These are phyloP conservation scores for Trametes cingulata DNA, from an alignment of 768 basidiomycete species.

Conservation along the genomic window DNA sequence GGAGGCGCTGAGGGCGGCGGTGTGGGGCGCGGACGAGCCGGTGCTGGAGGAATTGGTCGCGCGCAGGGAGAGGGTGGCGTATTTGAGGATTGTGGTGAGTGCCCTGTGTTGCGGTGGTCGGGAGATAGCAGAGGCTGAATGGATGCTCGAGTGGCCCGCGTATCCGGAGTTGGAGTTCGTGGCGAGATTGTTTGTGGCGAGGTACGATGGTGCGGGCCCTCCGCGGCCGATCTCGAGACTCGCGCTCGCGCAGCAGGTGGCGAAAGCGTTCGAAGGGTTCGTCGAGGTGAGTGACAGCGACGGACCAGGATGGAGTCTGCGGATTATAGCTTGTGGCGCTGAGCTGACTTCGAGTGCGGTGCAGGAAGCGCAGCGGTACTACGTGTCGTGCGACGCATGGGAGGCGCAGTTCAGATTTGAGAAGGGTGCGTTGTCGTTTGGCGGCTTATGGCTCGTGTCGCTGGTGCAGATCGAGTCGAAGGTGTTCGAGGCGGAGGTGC, in stretches of 20 bases:
- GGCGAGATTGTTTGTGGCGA: neutral
- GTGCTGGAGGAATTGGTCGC: too few relatives aligned
- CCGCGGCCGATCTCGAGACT: neutral
- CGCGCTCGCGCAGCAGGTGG: neutral
- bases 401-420: neutral
- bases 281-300: neutral
- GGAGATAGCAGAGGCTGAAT: too few relatives aligned
- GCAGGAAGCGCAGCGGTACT: neutral
- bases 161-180: neutral
- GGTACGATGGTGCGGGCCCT: neutral
- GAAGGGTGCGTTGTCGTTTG: neutral
- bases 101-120: neutral
- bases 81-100: neutral
- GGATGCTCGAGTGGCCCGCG: neutral
- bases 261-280: neutral
- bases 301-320: neutral
- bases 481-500: neutral
- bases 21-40: too few relatives aligned
- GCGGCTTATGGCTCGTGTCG: neutral
- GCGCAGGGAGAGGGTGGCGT: neutral
- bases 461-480: neutral
- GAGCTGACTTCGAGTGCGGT: neutral
- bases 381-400: neutral
- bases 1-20: too few relatives aligned
- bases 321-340: neutral